Base-by-base conservation (phyloP, 2,329 filamentous ascomycete species). In the Xylaria sp. region DNA sequence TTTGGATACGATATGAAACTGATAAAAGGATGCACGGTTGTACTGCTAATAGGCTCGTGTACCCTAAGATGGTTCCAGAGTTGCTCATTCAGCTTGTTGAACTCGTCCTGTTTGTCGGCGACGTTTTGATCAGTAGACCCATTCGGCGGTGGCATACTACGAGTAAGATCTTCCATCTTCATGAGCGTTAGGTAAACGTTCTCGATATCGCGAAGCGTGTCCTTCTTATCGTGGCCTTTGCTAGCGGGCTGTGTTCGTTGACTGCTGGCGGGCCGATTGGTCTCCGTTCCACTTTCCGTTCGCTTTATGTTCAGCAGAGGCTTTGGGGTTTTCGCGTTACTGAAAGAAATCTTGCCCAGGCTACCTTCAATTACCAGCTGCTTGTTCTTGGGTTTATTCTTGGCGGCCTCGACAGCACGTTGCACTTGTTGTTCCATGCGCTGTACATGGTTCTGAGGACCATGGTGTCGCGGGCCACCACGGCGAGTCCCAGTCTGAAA, bases 341-440 rank as follows among this genome's bases (percentile, higher is more conserved):
- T 97, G 83, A 98, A 99, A 0, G 95, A 97, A 66, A 99, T 99
- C 83, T 98, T 99, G 72, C 96, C 96, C 58, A 99, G 83, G 76
- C 94, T 97, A 30, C 96, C 96, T 77, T 97, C 95, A 67, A 99
- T 95, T 23, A 98, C 94, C 9, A 99, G 86, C 79, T 97, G 94
- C 76, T 97, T 97, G 78, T 97, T 97, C 85, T 99, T 99, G 13
- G 96, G 96, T 80, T 97, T 95, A 68, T 94, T 93, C 83, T 98
- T 99, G 60, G 96, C 96, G 0, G 96, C 96, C 78, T 99, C 96
- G 0, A 99, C 96, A 28, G 96, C 96, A 65, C 96, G 90, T 79
- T 97, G 95, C 13, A 99, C 97, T 80, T 99, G 96, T 80, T 99
- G 96, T 80, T 99, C 95, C 96, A 99, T 99, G 63, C 96, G 91